Conservation (phyloP, 192 early-diverging fungal species). For the Oehlia diaphana region DNA sequence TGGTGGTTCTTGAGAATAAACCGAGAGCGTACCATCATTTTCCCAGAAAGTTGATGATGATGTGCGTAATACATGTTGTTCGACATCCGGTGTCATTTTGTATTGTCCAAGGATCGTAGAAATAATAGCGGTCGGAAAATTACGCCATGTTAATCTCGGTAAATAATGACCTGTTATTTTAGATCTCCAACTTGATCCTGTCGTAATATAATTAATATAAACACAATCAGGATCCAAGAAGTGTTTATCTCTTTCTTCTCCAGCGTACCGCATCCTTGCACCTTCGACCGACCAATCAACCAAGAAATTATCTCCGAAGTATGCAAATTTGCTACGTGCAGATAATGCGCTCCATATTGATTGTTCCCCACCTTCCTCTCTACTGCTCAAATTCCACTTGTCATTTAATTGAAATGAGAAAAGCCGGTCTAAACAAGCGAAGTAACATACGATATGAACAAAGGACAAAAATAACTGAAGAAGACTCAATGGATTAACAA, state of each 20-base stretch:
- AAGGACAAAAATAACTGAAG: constrained; percentile 18
- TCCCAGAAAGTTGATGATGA: constrained; percentile 26
- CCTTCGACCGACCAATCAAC: constrained; percentile 28
- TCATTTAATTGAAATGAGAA: constrained; percentile 18
- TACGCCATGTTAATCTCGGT: constrained; percentile 20
- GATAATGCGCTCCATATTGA: constrained; percentile 17
- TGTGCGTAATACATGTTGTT: constrained; percentile 29
- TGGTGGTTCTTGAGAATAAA: constrained; percentile 15
- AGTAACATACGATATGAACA: constrained; percentile 24
- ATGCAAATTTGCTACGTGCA: constrained; percentile 17
- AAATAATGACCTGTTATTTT: constrained; percentile 20
- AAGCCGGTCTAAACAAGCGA: neutral
- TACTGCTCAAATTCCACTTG: constrained; percentile 10
- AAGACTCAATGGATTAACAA: neutral
- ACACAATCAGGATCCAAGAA: constrained; percentile 12
- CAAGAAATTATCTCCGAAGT: constrained; percentile 30
- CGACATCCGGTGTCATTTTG: constrained; percentile 9
- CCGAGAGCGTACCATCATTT: constrained; percentile 19
- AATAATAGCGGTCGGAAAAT: neutral
- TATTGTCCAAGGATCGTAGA: constrained; percentile 21
- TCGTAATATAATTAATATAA: constrained; percentile 26
- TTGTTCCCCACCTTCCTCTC: neutral
- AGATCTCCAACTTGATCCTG: constrained; percentile 22
- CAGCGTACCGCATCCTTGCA: constrained; percentile 15
- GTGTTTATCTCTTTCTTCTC: constrained; percentile 17